phyloP scores from a whole-genome alignment of 345 rosid species.

The Populus alba region DNA sequence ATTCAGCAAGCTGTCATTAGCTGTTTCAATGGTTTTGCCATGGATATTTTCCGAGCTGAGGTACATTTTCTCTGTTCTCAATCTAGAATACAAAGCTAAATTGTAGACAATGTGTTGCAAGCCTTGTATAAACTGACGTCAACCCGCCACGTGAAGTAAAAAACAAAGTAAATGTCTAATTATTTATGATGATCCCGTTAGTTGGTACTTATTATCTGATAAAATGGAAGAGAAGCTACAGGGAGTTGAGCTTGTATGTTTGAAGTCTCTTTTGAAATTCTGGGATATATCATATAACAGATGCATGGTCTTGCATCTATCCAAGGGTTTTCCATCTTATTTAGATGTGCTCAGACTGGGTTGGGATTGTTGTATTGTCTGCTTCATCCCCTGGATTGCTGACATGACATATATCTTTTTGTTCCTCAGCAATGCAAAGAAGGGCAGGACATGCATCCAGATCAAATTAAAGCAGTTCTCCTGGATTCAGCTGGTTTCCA shows the following conservation, averaged over 20 bases:
- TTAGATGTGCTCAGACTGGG: neutral
- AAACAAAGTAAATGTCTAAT: neutral
- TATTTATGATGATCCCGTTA: neutral
- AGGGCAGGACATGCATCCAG: constrained; percentile 79
- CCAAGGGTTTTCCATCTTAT: neutral
- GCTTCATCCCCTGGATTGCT: neutral
- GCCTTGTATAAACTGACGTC: neutral
- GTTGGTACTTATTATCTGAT: neutral
- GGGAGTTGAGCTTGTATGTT: neutral
- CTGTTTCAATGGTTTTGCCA: constrained; percentile 93
- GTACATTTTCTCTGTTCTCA: constrained; percentile 28
- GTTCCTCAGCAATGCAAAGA: constrained; percentile 77
- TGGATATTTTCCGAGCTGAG: constrained; percentile 99
- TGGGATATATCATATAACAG: neutral
- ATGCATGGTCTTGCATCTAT: neutral
- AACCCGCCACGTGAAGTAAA: neutral
- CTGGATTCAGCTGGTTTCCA: constrained; percentile 77
- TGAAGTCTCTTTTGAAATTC: neutral
- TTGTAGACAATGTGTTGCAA: neutral
- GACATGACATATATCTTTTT: too few species aligned
- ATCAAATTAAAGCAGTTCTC: constrained; percentile 91
- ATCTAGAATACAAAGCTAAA: neutral
- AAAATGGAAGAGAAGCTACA: neutral
- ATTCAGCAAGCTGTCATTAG: constrained; percentile 98
- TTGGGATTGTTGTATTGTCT: neutral